Base-by-base conservation (phyloP, 2,329 filamentous ascomycete genomes). In the Ceratocystis harringtonii region DNA sequence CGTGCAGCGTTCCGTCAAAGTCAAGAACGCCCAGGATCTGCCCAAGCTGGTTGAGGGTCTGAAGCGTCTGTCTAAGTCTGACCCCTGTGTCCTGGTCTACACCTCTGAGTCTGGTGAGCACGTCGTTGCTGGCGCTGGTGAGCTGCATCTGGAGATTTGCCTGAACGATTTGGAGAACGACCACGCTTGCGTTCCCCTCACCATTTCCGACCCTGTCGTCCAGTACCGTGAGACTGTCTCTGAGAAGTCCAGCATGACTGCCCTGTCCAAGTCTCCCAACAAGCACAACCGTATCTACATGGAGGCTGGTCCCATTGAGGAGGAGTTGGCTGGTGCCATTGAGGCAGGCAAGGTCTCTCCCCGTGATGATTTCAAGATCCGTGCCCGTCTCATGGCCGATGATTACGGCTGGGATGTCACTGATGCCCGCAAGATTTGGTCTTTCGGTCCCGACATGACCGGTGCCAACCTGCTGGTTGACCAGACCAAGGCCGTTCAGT, bases 271-370 rank as follows among this genome's bases (percentile, higher is more conserved):
- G 85, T 99, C 94, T 61, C 94, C 94, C 82, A 99, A 99, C 89
- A 99, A 99, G 90, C 94, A 99, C 89, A 99, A 99, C 86, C 92
- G 94, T 91, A 84, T 99, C 69, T 99, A 97, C 84, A 87, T 99
- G 80, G 85, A 84, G 78, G 94, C 94, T 70, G 81, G 91, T 80
- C 94, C 94, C 73, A 83, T 99, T 66, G 85, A 85, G 58, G 94
- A 99, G 84, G 94, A 97, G 73, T 87, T 99, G 68, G 83, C 89
- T 73, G 84, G 85, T 75, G 89, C 88, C 74, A 99, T 99, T 71
- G 94, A 99, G 83, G 71, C 76, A 65, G 94, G 94, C 82, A 94
- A 91, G 84, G 91, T 99, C 77, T 83, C 80, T 75, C 90, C 94
- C 71, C 90, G 92, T 84, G 94, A 99, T 78, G 94, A 99, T 82